Base-by-base conservation (phyloP, 2,329 filamentous ascomycete species). In the Cladosporium halotolerans region DNA sequence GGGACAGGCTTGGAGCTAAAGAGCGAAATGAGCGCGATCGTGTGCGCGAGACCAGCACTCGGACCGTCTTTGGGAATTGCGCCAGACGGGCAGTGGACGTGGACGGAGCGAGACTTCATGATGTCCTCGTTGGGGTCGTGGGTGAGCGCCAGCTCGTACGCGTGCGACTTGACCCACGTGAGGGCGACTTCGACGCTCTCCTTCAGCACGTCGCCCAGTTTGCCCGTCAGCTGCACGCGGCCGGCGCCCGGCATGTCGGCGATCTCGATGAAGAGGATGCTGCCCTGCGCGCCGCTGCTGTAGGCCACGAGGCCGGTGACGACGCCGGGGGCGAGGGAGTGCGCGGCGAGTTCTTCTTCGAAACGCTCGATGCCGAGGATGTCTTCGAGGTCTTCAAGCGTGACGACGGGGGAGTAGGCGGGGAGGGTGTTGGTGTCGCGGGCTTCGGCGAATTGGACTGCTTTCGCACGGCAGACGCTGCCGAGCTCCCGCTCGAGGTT, bases 191-290 rank as follows among this genome's bases (percentile, higher is more conserved):
- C 92, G 40, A 97, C 93, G 58, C 86, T 92, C 72, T 99, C 93
- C 72, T 97, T 97, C 55, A 99, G 82, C 31, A 99, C 93, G 62
- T 96, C 91, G 58, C 93, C 93, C 6, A 99, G 83, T 70, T 95
- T 97, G 57, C 93, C 93, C 1, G 93, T 99, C 23, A 99, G 83
- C 72, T 97, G 93, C 34, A 99, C 89, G 50, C 86, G 85, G 33
- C 93, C 93, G 53, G 82, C 85, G 41, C 93, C 93, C 0, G 93
- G 93, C 90, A 97, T 97, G 67, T 96, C 91, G 9, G 92, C 89
- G 42, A 96, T 89, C 72, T 99, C 93, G 63, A 99, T 99, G 76
- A 99, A 99, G 53, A 99, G 79, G 64, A 99, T 99, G 66, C 88
- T 91, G 58, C 93, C 93, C 69, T 96, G 92, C 45, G 90, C 90